These are phyloP conservation scores for Leucosporidium creatinivorum DNA, from an alignment of 768 basidiomycete genomes.

Conservation along the genomic window DNA sequence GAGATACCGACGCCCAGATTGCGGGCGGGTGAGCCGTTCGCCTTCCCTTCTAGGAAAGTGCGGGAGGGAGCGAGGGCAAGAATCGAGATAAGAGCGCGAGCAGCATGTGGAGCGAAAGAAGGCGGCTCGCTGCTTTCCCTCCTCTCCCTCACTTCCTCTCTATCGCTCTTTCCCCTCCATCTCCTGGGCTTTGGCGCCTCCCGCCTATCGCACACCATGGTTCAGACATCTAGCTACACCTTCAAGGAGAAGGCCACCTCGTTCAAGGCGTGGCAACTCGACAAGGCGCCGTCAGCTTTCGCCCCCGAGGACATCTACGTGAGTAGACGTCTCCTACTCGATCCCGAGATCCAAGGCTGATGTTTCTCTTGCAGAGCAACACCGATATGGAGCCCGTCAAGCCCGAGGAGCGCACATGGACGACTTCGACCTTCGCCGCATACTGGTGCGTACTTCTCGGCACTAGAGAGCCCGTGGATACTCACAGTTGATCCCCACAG, in stretches of 20 bases:
- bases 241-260: neutral
- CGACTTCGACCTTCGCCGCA: neutral
- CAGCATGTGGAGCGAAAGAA: too few species aligned
- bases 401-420: neutral
- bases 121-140: neutral
- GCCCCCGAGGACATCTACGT: neutral
- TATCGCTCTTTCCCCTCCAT: neutral
- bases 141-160: neutral
- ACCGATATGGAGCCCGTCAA: slow-evolving; percentile 13
- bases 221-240: neutral
- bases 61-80: too few species aligned
- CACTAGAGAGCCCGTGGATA: too few species aligned
- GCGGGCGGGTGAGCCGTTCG: too few species aligned
- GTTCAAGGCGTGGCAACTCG: neutral
- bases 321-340: neutral
- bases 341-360: neutral
- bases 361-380: neutral
- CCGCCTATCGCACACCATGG: neutral
- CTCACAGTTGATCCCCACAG: too few species aligned
- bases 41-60: too few species aligned
- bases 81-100: too few species aligned
- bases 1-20: too few species aligned
- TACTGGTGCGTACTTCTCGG: neutral
- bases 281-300: neutral
- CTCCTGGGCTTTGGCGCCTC: neutral